Conservation (phyloP, 1,139 yeast genomes). For the Hanseniaspora uvarum region DNA sequence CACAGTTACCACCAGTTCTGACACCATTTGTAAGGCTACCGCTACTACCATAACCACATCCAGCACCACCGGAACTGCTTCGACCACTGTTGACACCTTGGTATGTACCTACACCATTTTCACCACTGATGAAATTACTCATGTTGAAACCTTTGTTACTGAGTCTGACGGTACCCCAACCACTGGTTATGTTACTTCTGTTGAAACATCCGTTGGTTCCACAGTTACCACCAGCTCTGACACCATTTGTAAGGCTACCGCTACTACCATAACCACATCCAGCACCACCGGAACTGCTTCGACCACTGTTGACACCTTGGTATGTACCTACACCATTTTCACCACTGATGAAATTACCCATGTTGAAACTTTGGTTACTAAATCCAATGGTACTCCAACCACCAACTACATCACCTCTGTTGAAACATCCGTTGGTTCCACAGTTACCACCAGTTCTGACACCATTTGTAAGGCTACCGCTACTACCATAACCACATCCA, state of each 20-base stretch:
- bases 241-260: no score
- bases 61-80: neutral
- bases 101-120: conserved; percentile 7
- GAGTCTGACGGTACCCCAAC: neutral
- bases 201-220: neutral
- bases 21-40: no score
- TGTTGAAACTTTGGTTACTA: conserved; percentile 1
- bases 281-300: neutral
- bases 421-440: neutral
- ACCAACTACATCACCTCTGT: neutral
- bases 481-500: neutral
- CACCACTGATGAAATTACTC: neutral
- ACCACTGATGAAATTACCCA: neutral
- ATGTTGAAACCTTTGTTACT: conserved; percentile 2
- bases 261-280: no score
- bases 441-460: neutral
- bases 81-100: neutral
- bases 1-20: no score
- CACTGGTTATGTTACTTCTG: no score
- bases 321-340: conserved; percentile 6
- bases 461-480: conserved; percentile 1
- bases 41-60: no score
- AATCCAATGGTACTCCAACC: neutral
- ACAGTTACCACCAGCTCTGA: no score
- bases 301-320: neutral